Evolutionary conservation across 140 eudicot genomes (phyloP), one percentile per base, ranked within the genome.

Genomic region (Cichorium intybus): DNA sequence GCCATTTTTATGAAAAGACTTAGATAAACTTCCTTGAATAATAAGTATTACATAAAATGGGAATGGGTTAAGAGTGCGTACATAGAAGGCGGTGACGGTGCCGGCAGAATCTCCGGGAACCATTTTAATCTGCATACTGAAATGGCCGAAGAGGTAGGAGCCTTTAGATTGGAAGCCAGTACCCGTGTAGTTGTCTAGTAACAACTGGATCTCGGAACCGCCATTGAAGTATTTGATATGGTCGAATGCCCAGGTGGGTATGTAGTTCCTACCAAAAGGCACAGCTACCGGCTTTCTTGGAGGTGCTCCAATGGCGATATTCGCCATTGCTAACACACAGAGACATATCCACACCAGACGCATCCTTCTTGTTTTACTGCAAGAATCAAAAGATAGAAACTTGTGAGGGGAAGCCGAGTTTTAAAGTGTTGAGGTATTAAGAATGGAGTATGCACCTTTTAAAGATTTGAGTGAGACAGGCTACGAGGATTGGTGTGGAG

Each of bases 211-310:
- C 79, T 90, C 86, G 27, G 79, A 68, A 49, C 96, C 97, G 1
- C 97, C 96, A 64, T 87, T 87, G 78, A 60, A 75, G 69, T 87
- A 87, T 77, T 90, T 90, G 68, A 90, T 87, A 51, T 90, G 97
- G 65, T 90, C 97, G 41, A 90, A 90, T 7, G 97, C 95, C 97
- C 97, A 90, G 0, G 96, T 84, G 55, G 97, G 97, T 0, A 76
- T 81, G 33, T 90, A 90, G 95, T 90, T 90, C 37, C 94, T 80
- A 0, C 97, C 95, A 18, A 90, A 90, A 0, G 96, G 88, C 0
- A 90, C 97, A 23, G 79, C 78, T 1, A 82, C 79, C 6, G 97
- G 64, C 70, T 31, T 84, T 63, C 22, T 82, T 0, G 90, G 96
- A 10, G 87, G 46, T 2, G 90, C 82, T 8, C 75, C 74, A 6